Conservation (phyloP, 2,329 filamentous ascomycete genomes). For the Biscogniauxia marginata region DNA sequence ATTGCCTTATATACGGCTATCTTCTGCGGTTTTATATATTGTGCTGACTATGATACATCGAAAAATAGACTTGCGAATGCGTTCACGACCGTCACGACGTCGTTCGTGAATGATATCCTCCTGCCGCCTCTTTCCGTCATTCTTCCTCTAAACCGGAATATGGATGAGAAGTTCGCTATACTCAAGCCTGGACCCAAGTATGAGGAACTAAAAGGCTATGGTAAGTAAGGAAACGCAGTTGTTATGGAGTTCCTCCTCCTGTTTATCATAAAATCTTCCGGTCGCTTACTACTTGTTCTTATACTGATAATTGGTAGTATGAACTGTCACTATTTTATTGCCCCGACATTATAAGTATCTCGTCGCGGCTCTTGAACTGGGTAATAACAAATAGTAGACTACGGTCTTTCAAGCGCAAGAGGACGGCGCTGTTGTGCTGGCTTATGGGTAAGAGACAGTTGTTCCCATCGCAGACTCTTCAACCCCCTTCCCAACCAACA, state of each 20-base stretch:
- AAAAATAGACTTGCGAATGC: slow-evolving; percentile 61
- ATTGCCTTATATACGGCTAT: not conserved
- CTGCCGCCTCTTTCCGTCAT: slow-evolving; percentile 68
- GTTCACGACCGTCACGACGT: slow-evolving; percentile 70
- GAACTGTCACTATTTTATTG: not conserved
- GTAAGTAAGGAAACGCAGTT: not conserved
- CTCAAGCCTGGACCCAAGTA: slow-evolving; percentile 57
- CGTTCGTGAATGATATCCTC: slow-evolving; percentile 68
- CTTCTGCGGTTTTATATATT: not conserved
- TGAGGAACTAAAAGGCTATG: slow-evolving; percentile 52
- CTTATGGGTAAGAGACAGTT: slow-evolving; percentile 63
- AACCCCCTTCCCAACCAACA: too few species aligned
- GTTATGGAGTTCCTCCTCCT: not conserved
- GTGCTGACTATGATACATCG: not conserved
- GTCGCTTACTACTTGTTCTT: too few species aligned
- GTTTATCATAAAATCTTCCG: too few species aligned
- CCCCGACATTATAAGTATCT: too few species aligned
- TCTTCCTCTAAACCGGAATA: slow-evolving; percentile 67
- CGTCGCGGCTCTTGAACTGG: not conserved
- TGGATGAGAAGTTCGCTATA: slow-evolving; percentile 73
- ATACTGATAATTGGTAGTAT: not conserved
- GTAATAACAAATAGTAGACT: slow-evolving; percentile 39
- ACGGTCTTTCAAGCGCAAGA: slow-evolving; percentile 66
- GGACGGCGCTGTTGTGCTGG: slow-evolving; percentile 70
- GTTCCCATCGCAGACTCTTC: slow-evolving; percentile 2